Evolutionary conservation across 306 rosid genomes (phyloP), one percentile per base, ranked within the genome.

Genomic region (Boehmeria nivea): DNA sequence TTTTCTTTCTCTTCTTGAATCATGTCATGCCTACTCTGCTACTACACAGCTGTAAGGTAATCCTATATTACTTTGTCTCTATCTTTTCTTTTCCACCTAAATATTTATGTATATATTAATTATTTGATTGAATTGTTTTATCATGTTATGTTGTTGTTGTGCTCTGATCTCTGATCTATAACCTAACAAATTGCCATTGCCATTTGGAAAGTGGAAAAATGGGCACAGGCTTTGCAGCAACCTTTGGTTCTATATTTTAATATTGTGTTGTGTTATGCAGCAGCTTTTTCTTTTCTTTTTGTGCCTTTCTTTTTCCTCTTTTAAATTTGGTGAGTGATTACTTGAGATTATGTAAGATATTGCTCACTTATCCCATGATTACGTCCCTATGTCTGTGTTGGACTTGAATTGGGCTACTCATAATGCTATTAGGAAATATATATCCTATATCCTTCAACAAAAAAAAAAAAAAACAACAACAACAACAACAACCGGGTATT

Each of bases 1-100:
- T 77, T 73, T 75, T 77, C 77, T 77, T 82, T 88, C 87, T 81
- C 73, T 86, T 64, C 82, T 82, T 72, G 71, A 80, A 88, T 84
- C 82, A 88, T 40, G n/a, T n/a, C n/a, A 33, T 87, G 78, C 60
- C 75, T 66, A 36, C 43, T 68, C 85, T 71, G 78, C 73, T 64
- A 59, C 75, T 68, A 61, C 84, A 80, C 76, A 88, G 83, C 93
- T 89, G 88, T 76, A 69, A 71, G 50, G 48, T 75, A 69, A 42
- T 58, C 83, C 76, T 74, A 52, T 72, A 60, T 78, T 45, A 74
- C 43, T 24, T 63, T 61, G 24, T 6, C 19, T 23, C n/a, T n/a
- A n/a, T n/a, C n/a, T 24, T 24, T 50, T 21, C 20, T 49, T 22
- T 12, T 23, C 10, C 15, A 21, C 7, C 53, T 23, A 54, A 59